Evolutionary conservation across 345 rosid species (phyloP).

Genomic region (Citrus glauca): DNA sequence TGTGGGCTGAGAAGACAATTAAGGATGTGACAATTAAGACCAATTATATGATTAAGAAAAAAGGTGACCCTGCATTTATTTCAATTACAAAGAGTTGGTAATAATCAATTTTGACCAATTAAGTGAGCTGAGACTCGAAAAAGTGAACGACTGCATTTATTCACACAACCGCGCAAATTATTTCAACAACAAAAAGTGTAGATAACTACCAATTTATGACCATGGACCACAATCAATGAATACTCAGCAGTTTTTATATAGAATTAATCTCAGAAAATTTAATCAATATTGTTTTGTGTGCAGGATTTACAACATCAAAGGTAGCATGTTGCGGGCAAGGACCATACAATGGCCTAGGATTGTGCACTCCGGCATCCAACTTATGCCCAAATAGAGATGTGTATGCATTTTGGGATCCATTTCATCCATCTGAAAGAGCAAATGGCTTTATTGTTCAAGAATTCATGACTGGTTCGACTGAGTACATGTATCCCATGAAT

Average conservation of each 20-base stretch:
- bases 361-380: conserved; percentile 70
- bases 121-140: neutral
- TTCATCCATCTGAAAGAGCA: conserved; percentile 81
- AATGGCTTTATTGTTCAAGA: conserved; percentile 49
- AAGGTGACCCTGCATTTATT: no score
- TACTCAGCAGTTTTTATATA: neutral
- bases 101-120: neutral
- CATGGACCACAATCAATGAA: neutral
- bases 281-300: neutral
- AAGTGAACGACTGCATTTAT: neutral
- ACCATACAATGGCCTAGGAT: conserved; percentile 74
- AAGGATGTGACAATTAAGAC: neutral
- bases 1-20: neutral
- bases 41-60: neutral
- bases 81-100: no score
- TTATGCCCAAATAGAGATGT: conserved; percentile 63
- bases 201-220: neutral
- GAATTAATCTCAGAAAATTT: no score
- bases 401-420: conserved; percentile 87
- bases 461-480: conserved; percentile 45
- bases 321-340: conserved; percentile 97
- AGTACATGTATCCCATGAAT: conserved; percentile 84
- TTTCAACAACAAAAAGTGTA: neutral
- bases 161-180: neutral
- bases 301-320: conserved; percentile 78